phyloP scores from a whole-genome alignment of 495 filamentous ascomycete species.

The Peziza echinospora region DNA sequence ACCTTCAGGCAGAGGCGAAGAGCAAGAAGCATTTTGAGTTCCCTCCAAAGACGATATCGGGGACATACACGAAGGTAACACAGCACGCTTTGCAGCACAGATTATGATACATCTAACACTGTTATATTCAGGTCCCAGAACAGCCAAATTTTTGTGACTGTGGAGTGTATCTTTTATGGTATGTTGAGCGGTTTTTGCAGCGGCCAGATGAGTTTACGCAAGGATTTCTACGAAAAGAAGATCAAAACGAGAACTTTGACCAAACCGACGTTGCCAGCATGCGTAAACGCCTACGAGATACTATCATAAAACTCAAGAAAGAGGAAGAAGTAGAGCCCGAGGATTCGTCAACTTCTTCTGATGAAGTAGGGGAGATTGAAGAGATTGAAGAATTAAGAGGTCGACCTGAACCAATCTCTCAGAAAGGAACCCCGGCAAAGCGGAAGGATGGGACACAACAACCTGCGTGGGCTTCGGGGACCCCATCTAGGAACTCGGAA shows the following conservation, averaged over 20 bases:
- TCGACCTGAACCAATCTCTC: too few relatives aligned
- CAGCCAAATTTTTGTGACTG: slow-evolving; percentile 81
- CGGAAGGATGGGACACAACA: too few relatives aligned
- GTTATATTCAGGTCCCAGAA: slow-evolving; percentile 28
- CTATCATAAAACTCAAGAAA: too few relatives aligned
- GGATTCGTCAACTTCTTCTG: too few relatives aligned
- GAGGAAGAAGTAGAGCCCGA: too few relatives aligned
- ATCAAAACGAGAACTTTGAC: slow-evolving; percentile 2
- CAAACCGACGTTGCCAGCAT: too few relatives aligned
- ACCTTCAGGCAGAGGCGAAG: slow-evolving; percentile 48
- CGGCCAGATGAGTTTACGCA: slow-evolving; percentile 9
- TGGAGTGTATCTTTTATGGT: slow-evolving; percentile 64
- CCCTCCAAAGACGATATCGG: slow-evolving; percentile 31
- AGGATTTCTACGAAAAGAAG: slow-evolving; percentile 10
- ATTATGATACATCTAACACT: slow-evolving; percentile 2
- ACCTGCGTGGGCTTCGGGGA: too few relatives aligned
- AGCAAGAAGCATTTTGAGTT: slow-evolving; percentile 44
- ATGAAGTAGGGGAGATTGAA: too few relatives aligned
- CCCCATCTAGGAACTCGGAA: too few relatives aligned
- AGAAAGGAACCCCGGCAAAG: too few relatives aligned
- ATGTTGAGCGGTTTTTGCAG: slow-evolving; percentile 49
- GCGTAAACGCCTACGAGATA: too few relatives aligned
- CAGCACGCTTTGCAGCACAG: background rate
- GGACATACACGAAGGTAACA: slow-evolving; percentile 14
- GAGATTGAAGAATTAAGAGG: too few relatives aligned